Percentiles rank a stretch among this genome's conserved stretches.
phyloP scores from a whole-genome alignment of 768 basidiomycete genomes.

The Suillus fuscotomentosus region DNA sequence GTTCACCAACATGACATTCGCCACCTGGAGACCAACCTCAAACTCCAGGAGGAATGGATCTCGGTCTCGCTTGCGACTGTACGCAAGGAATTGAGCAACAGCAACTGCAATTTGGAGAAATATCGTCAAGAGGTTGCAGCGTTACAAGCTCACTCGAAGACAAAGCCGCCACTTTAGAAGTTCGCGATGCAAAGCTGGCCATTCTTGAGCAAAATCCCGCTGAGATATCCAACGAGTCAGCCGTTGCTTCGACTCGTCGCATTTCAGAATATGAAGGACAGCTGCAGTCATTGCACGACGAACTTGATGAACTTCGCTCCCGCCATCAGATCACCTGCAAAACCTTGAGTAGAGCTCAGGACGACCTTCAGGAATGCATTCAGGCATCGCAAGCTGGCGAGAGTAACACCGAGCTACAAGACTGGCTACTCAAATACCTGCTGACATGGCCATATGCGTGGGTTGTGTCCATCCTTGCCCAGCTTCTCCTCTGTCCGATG shows the following conservation, averaged over 20 bases:
- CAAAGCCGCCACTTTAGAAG: constrained; percentile 2
- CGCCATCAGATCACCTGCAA: constrained; percentile 2
- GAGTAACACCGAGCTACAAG: constrained; percentile 6
- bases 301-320: constrained; percentile 5
- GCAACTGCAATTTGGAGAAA: constrained; percentile 11
- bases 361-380: constrained; percentile 6
- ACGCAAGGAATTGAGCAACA: constrained; percentile 16
- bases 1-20: constrained; percentile 79
- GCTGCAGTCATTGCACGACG: constrained; percentile 6
- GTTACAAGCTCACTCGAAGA: constrained; percentile 20
- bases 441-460: no score
- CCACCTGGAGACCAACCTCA: constrained; percentile 71
- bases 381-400: not conserved
- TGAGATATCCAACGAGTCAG: constrained; percentile 5
- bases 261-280: constrained; percentile 4
- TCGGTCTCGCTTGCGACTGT: constrained; percentile 26
- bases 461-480: no score
- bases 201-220: constrained; percentile 13
- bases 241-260: not conserved
- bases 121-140: constrained; percentile 7
- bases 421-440: no score
- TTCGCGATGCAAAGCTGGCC: constrained; percentile 10
- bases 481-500: no score
- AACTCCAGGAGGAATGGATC: constrained; percentile 72
- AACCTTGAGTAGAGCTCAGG: constrained; percentile 4